These are phyloP conservation scores for Phialophora verrucosa DNA, from an alignment of 2,329 filamentous ascomycete genomes.

Conservation along the genomic window DNA sequence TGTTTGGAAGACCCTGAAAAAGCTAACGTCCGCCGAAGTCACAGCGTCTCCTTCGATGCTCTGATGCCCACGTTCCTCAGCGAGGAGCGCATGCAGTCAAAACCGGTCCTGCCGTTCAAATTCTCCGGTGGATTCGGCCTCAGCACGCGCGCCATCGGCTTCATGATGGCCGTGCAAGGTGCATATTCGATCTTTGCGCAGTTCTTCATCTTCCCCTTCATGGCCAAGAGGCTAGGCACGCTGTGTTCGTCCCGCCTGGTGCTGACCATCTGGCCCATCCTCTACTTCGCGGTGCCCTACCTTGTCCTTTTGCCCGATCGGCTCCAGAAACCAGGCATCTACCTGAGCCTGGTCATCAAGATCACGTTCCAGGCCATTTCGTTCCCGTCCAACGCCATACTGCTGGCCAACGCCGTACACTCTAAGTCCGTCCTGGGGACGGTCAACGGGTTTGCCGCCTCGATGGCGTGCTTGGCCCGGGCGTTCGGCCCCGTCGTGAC, in stretches of 20 bases:
- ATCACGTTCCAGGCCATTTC: constrained; percentile 90
- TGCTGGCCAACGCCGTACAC: constrained; percentile 86
- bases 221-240: constrained; percentile 76
- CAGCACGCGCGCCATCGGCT: constrained; percentile 80
- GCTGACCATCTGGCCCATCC: constrained; percentile 79
- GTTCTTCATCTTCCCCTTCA: constrained; percentile 78
- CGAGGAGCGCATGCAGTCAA: constrained; percentile 52
- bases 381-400: constrained; percentile 87
- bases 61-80: constrained; percentile 91
- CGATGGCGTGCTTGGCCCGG: constrained; percentile 84
- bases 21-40: constrained; percentile 60
- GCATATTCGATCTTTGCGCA: constrained; percentile 88
- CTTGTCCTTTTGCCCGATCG: constrained; percentile 78
- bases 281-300: constrained; percentile 89
- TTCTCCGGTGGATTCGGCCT: constrained; percentile 88
- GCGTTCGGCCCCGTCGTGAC: constrained; percentile 89
- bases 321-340: constrained; percentile 75
- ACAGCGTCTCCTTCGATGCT: constrained; percentile 96
- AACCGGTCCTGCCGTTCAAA: constrained; percentile 76
- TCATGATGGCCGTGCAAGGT: constrained; percentile 87
- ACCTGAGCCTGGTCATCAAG: constrained; percentile 82
- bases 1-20: no score
- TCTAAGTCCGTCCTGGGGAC: constrained; percentile 84
- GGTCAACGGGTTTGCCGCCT: constrained; percentile 90
- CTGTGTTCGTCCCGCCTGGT: constrained; percentile 82